These are phyloP conservation scores for Rosa rugosa DNA, from an alignment of 306 rosid genomes.

Conservation along the genomic window DNA sequence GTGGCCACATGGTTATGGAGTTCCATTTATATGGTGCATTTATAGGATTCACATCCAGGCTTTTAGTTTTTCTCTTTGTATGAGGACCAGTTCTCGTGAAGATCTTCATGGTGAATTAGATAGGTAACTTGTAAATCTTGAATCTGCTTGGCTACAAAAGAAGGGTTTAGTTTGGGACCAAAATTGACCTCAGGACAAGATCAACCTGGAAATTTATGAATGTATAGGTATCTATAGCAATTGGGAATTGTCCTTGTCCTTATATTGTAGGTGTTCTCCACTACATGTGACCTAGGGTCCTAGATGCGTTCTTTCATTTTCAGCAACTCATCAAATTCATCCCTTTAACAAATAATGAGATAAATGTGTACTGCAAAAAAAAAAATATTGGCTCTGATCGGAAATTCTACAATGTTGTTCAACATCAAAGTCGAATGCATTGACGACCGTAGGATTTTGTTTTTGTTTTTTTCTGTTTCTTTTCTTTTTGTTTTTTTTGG, in stretches of 20 bases:
- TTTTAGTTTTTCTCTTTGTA: not conserved
- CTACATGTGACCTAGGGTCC: not conserved
- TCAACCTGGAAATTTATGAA: not conserved
- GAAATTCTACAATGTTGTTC: too few relatives aligned
- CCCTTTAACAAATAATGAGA: not conserved
- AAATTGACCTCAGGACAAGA: not conserved
- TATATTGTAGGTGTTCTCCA: not conserved
- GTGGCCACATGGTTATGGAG: not conserved
- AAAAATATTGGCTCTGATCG: not conserved
- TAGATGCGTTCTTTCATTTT: not conserved
- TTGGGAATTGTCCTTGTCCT: not conserved
- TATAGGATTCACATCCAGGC: not conserved
- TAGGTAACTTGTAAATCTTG: not conserved
- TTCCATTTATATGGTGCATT: not conserved
- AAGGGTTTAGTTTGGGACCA: conserved; percentile 12
- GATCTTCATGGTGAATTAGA: conserved; percentile 6
- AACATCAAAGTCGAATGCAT: too few relatives aligned
- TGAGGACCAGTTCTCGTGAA: not conserved
- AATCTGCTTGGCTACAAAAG: not conserved
- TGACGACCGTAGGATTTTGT: too few relatives aligned
- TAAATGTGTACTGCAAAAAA: not conserved
- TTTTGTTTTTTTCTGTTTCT: too few relatives aligned
- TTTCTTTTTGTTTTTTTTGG: too few relatives aligned
- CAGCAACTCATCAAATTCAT: not conserved
- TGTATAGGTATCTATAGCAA: not conserved